Conservation (phyloP, 495 filamentous ascomycete genomes). For the Neurospora intermedia region DNA sequence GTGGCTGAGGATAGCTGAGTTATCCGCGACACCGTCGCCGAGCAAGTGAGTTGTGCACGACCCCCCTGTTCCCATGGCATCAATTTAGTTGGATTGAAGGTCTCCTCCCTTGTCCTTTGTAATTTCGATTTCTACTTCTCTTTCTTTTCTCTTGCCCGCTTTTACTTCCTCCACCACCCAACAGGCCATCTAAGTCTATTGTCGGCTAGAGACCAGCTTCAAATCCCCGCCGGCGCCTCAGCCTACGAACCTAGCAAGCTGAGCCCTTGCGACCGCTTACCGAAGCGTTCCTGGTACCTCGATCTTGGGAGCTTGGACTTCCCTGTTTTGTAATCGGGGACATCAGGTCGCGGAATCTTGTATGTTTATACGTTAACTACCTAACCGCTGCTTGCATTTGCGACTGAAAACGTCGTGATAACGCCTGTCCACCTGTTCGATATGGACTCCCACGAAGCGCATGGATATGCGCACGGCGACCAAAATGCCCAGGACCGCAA, state of each 20-base stretch:
- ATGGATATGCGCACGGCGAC: constrained; percentile 13
- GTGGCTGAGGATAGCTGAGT: not conserved
- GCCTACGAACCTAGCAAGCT: not conserved
- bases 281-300: not conserved
- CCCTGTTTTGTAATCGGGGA: not conserved
- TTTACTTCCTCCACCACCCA: not conserved
- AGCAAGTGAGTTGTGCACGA: not conserved
- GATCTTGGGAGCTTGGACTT: not conserved
- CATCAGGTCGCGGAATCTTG: not conserved
- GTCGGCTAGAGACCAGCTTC: not conserved
- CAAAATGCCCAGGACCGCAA: constrained; percentile 25
- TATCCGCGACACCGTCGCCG: not conserved
- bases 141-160: not conserved
- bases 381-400: not conserved
- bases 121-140: not conserved
- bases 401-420: not conserved
- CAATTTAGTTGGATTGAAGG: not conserved
- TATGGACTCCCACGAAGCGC: not conserved
- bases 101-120: not conserved
- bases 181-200: not conserved
- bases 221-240: not conserved
- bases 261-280: not conserved
- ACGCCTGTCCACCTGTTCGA: not conserved
- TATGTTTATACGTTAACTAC: not conserved
- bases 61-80: not conserved